These are phyloP conservation scores for Fusarium marasasianum DNA, from an alignment of 2,329 filamentous ascomycete species.

Conservation along the genomic window DNA sequence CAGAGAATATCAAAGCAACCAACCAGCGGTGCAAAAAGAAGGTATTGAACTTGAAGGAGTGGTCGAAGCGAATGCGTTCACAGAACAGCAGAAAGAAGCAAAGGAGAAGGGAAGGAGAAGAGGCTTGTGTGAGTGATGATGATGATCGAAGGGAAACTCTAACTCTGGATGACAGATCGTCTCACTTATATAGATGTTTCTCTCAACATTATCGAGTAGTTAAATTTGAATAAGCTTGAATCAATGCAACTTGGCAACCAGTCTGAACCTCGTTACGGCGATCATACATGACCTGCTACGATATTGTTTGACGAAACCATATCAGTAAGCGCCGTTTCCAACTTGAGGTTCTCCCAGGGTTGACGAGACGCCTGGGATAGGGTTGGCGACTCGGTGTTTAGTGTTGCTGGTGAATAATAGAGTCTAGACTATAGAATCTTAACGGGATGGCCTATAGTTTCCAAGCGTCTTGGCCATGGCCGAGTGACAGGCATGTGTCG, in stretches of 20 bases:
- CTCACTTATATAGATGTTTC: constrained; percentile 37
- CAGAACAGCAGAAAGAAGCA: constrained; percentile 41
- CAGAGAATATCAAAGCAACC: constrained; percentile 24
- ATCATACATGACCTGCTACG: constrained; percentile 32
- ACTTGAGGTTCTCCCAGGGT: neutral
- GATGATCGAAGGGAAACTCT: constrained; percentile 13
- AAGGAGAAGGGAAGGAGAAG: constrained; percentile 17
- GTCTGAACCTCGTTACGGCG: constrained; percentile 2
- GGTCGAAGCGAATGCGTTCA: constrained; percentile 44
- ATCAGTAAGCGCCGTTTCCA: constrained; percentile 15
- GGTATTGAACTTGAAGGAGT: constrained; percentile 29
- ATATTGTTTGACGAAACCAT: constrained; percentile 7
- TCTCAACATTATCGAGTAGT: constrained; percentile 5
- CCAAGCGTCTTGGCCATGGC: constrained; percentile 1
- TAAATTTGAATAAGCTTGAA: constrained; percentile 31
- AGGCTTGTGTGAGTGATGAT: constrained; percentile 27
- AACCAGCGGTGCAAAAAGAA: constrained; percentile 36
- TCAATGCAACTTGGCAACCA: constrained; percentile 10
- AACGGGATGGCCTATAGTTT: neutral
- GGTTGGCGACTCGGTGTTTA: neutral
- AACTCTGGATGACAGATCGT: constrained; percentile 17
- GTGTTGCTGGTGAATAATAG: constrained; percentile 1
- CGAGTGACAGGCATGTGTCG: constrained; percentile 20
- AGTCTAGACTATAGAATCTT: neutral
- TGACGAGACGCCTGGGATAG: neutral